Conservation (phyloP, 495 filamentous ascomycete genomes). For the Penicillium longicatenatum region DNA sequence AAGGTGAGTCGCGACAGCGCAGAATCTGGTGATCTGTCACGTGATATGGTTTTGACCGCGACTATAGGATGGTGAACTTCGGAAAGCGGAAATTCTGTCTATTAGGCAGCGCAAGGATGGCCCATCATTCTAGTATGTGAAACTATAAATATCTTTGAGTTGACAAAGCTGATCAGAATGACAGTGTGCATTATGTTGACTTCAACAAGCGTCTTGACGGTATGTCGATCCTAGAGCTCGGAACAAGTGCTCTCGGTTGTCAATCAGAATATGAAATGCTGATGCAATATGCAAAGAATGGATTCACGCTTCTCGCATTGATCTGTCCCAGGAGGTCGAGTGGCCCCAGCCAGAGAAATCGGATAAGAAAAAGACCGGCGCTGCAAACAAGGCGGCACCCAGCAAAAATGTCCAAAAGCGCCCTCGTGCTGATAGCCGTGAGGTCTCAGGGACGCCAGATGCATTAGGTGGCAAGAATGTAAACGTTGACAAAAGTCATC, state of each 20-base stretch:
- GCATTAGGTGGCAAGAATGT: slow-evolving; percentile 51
- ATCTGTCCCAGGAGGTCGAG: slow-evolving; percentile 76
- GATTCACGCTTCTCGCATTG: slow-evolving; percentile 78
- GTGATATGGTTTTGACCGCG: slow-evolving; percentile 35
- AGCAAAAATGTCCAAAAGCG: slow-evolving; percentile 56
- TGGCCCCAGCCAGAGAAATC: slow-evolving; percentile 74
- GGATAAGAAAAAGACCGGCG: slow-evolving; percentile 63
- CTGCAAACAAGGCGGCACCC: slow-evolving; percentile 47
- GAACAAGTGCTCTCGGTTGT: background rate
- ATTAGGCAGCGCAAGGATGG: slow-evolving; percentile 83
- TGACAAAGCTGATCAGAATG: slow-evolving; percentile 23
- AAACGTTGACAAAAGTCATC: slow-evolving; percentile 47
- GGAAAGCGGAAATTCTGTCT: slow-evolving; percentile 91
- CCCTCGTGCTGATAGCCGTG: slow-evolving; percentile 53
- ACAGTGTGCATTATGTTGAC: slow-evolving; percentile 91
- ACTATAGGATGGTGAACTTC: slow-evolving; percentile 72
- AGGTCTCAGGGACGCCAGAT: slow-evolving; percentile 61
- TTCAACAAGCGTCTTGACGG: slow-evolving; percentile 98
- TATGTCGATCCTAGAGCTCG: slow-evolving; percentile 21
- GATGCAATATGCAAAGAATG: slow-evolving; percentile 64
- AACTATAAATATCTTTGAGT: background rate
- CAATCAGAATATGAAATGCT: slow-evolving; percentile 11
- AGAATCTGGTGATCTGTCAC: slow-evolving; percentile 35
- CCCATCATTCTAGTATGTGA: slow-evolving; percentile 73
- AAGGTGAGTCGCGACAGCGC: slow-evolving; percentile 51